Conservation (phyloP, 192 early-diverging fungal genomes). For the Coemansia nantahalensis region DNA sequence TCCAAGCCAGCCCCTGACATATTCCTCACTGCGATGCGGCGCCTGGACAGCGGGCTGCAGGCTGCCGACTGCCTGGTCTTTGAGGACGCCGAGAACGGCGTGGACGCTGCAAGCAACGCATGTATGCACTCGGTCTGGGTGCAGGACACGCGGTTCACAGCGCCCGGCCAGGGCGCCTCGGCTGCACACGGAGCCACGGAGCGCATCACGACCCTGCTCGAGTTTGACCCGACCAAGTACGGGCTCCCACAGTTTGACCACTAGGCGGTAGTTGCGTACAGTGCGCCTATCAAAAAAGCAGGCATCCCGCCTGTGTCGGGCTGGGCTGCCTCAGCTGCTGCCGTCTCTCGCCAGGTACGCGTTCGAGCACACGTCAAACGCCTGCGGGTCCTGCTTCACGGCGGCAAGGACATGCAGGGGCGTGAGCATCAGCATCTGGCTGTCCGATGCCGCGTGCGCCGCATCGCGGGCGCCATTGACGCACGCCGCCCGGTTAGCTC, state of each 20-base stretch:
- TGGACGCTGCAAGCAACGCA: constrained; percentile 78
- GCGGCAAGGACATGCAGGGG: constrained; percentile 45
- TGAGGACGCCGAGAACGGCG: constrained; percentile 85
- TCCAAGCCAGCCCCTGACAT: constrained; percentile 94
- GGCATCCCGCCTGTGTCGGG: no score
- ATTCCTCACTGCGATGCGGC: constrained; percentile 71
- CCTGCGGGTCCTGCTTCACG: constrained; percentile 25
- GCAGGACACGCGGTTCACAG: constrained; percentile 68
- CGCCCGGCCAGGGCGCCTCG: constrained; percentile 41
- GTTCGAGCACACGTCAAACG: constrained; percentile 47
- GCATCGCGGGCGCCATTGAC: neutral
- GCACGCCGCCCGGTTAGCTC: constrained; percentile 20
- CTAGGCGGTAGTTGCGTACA: no score
- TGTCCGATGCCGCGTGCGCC: neutral
- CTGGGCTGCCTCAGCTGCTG: no score
- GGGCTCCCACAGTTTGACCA: constrained; percentile 56
- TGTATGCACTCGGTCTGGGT: constrained; percentile 86
- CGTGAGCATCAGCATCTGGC: constrained; percentile 37
- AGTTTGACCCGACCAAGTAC: constrained; percentile 68
- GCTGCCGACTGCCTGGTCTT: constrained; percentile 79
- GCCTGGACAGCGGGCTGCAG: constrained; percentile 51
- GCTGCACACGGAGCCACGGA: constrained; percentile 55
- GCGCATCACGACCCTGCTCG: constrained; percentile 59
- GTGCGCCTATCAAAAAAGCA: no score
- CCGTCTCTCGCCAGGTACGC: constrained; percentile 21